phyloP scores from a whole-genome alignment of 805 yeast genomes.

The Kazachstania kunashirensis region DNA sequence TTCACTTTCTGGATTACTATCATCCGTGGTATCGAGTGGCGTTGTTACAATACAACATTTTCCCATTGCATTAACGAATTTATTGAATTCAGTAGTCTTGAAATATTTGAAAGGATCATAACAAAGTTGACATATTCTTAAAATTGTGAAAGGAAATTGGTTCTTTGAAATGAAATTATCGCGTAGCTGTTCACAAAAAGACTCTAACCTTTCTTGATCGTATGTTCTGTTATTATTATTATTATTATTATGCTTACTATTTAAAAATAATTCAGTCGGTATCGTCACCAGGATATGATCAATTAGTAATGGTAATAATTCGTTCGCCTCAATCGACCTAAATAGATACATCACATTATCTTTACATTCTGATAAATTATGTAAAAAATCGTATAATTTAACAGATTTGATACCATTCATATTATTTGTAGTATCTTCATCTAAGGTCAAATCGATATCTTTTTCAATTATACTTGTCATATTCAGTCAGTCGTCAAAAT shows the following conservation, averaged over 20 bases:
- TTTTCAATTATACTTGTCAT: no score
- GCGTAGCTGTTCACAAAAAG: slow-evolving; percentile 10
- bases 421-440: slow-evolving; percentile 4
- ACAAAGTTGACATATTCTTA: slow-evolving; percentile 39
- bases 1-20: neutral
- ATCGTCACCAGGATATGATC: slow-evolving; percentile 4
- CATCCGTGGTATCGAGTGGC: slow-evolving; percentile 6
- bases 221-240: neutral
- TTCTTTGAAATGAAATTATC: slow-evolving; percentile 11
- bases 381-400: slow-evolving; percentile 8
- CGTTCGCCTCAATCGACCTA: neutral
- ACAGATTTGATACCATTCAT: slow-evolving; percentile 23
- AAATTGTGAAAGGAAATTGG: slow-evolving; percentile 39
- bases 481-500: no score
- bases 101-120: slow-evolving; percentile 36
- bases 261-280: slow-evolving; percentile 4
- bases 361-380: neutral
- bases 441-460: neutral
- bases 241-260: no score
- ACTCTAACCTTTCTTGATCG: slow-evolving; percentile 4
- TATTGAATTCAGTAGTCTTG: slow-evolving; percentile 28
- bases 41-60: slow-evolving; percentile 23
- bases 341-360: neutral
- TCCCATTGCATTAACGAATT: slow-evolving; percentile 37
- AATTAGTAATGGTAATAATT: neutral